These are phyloP conservation scores for Digitaria exilis DNA, from an alignment of 202 grass and related monocot species.

Conservation along the genomic window DNA sequence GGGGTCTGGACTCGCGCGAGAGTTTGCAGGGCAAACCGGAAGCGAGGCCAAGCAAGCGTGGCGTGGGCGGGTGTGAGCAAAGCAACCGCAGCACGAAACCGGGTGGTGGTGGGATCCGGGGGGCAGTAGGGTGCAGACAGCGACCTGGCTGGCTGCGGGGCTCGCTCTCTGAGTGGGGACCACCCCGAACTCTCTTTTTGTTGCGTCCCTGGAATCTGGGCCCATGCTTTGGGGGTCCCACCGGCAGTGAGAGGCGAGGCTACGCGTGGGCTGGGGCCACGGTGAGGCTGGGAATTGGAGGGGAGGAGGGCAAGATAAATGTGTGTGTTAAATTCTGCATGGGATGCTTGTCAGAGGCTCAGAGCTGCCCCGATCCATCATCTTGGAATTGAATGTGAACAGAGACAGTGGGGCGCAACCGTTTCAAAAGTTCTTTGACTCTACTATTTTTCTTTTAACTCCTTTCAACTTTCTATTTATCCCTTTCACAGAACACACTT, in stretches of 20 bases:
- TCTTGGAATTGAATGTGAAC: conserved; percentile 41
- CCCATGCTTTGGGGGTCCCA: accelerated
- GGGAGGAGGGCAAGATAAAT: conserved; percentile 16
- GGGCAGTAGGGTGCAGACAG: conserved; percentile 42
- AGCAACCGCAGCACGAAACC: conserved; percentile 53
- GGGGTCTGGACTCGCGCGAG: not conserved
- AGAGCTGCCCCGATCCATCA: conserved; percentile 15
- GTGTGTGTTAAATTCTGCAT: conserved; percentile 51
- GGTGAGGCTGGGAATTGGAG: not conserved
- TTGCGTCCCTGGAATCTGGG: not conserved
- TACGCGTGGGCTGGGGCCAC: not conserved
- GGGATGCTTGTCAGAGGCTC: conserved; percentile 48
- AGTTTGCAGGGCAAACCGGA: not conserved
- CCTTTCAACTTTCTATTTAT: too few species aligned
- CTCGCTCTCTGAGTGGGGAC: not conserved
- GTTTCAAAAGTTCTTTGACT: too few species aligned
- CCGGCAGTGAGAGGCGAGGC: not conserved
- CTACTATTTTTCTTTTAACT: too few species aligned
- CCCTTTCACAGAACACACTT: too few species aligned
- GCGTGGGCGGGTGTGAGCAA: conserved; percentile 42
- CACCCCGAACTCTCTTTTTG: not conserved
- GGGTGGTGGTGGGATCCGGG: conserved; percentile 50
- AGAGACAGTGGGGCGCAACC: too few species aligned
- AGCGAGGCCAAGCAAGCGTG: not conserved
- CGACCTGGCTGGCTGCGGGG: conserved; percentile 42